phyloP scores from a whole-genome alignment of 164 flowering plant species.

The Umbilicus rupestris region DNA sequence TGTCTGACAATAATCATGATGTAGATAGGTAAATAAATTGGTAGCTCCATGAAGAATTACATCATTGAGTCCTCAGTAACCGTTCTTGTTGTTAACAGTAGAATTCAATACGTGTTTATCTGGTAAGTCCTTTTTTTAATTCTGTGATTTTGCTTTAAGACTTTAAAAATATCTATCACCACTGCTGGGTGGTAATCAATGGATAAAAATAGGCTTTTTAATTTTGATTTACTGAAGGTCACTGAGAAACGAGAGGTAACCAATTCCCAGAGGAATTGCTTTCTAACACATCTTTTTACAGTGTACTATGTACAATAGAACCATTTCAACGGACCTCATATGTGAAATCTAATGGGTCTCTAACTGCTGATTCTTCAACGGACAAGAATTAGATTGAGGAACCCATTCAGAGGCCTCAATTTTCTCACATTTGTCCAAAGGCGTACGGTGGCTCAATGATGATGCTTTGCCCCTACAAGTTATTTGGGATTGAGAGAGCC shows the following conservation, averaged over 20 bases:
- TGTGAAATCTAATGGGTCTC: not conserved
- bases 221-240: no score
- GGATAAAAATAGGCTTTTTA: not conserved
- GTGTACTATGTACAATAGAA: not conserved
- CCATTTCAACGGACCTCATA: not conserved
- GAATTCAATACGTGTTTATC: not conserved
- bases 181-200: not conserved
- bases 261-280: not conserved
- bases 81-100: no score
- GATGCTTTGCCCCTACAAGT: not conserved
- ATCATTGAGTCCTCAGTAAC: no score
- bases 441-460: not conserved
- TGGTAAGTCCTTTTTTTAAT: not conserved
- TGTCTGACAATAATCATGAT: no score
- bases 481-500: not conserved
- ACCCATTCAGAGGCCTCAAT: not conserved
- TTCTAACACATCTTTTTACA: not conserved
- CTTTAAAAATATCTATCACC: no score
- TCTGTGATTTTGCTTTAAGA: no score
- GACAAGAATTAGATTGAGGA: not conserved
- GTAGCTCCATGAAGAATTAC: no score
- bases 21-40: no score
- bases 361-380: not conserved
- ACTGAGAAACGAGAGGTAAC: no score
- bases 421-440: not conserved